Conservation (phyloP, 495 filamentous ascomycete species). For the Cladorrhinum samala region DNA sequence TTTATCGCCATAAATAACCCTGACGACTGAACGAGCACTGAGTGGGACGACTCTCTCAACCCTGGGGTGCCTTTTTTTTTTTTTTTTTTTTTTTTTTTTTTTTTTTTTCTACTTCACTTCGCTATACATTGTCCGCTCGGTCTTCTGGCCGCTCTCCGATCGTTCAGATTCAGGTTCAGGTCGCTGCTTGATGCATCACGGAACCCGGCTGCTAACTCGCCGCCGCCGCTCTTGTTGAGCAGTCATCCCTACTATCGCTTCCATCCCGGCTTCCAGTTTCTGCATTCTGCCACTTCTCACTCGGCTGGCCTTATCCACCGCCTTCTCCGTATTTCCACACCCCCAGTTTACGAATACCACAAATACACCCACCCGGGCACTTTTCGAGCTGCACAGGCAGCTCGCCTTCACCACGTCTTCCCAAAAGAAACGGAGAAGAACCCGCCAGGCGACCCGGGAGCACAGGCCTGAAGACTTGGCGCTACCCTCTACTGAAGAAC, state of each 20-base stretch:
- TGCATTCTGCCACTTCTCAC: background rate
- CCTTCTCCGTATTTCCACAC: conserved; percentile 9
- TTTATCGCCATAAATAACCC: background rate
- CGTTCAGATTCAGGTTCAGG: too few species aligned
- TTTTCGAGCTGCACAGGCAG: conserved; percentile 53
- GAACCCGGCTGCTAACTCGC: background rate
- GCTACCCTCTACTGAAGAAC: conserved; percentile 44
- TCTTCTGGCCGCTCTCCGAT: too few species aligned
- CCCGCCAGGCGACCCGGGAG: conserved; percentile 44
- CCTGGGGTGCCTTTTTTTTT: too few species aligned
- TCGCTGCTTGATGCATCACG: background rate
- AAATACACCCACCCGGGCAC: conserved; percentile 8
- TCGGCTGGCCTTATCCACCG: conserved; percentile 4
- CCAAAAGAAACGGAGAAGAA: conserved; percentile 84
- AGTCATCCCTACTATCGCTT: background rate
- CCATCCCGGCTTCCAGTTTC: background rate
- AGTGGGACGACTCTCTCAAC: background rate
- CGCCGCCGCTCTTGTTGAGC: background rate
- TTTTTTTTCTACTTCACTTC: too few species aligned
- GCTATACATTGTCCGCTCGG: too few species aligned
- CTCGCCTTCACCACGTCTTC: conserved; percentile 83
- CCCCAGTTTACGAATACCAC: conserved; percentile 12
- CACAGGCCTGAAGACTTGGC: conserved; percentile 36
- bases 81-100: too few species aligned
- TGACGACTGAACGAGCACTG: background rate